Conservation (phyloP, 108 stramenopile genomes). For the Nitzschia sp. region DNA sequence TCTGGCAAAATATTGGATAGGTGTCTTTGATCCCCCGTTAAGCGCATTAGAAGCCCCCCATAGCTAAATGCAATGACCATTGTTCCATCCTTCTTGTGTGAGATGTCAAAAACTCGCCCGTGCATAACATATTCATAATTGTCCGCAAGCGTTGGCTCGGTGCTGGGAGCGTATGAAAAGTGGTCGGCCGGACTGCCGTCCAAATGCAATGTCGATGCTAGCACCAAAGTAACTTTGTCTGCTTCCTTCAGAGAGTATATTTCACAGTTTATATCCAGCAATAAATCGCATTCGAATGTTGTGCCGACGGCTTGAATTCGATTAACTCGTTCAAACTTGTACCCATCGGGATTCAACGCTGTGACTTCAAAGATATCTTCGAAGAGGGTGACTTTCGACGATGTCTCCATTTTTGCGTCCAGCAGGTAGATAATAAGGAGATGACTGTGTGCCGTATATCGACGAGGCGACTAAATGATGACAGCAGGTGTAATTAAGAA, state of each 20-base stretch:
- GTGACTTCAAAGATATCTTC: constrained; percentile 97
- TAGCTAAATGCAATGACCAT: constrained; percentile 88
- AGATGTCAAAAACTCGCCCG: constrained; percentile 92
- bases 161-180: constrained; percentile 73
- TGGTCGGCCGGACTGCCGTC: constrained; percentile 95
- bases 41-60: constrained; percentile 94
- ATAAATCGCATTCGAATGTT: constrained; percentile 93
- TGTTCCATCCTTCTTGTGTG: constrained; percentile 80
- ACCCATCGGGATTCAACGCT: constrained; percentile 93
- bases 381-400: constrained; percentile 89
- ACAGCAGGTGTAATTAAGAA: too few relatives aligned
- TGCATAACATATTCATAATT: constrained; percentile 99
- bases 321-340: constrained; percentile 89
- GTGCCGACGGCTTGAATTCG: constrained; percentile 90
- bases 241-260: constrained; percentile 85
- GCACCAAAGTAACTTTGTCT: constrained; percentile 89
- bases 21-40: constrained; percentile 93
- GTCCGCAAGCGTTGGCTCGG: constrained; percentile 87
- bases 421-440: neutral
- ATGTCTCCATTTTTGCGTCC: constrained; percentile 52
- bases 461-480: too few relatives aligned
- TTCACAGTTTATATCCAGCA: constrained; percentile 95
- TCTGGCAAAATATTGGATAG: constrained; percentile 90
- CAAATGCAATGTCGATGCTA: constrained; percentile 91
- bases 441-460: neutral